phyloP scores from a whole-genome alignment of 179 eudicot genomes.

The Silene coronaria region DNA sequence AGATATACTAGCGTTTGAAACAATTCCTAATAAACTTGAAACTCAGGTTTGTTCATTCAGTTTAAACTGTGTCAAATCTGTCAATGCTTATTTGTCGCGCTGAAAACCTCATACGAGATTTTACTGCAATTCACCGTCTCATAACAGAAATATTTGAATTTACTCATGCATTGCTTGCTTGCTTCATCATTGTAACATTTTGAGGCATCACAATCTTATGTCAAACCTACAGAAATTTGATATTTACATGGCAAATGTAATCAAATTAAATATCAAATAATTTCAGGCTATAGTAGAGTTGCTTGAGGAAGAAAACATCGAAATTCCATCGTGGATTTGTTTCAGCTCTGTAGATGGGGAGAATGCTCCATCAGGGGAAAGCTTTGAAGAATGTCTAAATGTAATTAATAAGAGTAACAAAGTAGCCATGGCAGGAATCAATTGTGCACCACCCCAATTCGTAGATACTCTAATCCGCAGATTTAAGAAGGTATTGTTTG shows the following conservation, averaged over 20 bases:
- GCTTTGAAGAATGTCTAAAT: slow-evolving; percentile 58
- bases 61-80: background rate
- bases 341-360: slow-evolving; percentile 73
- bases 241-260: background rate
- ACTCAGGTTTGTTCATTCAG: slow-evolving; percentile 48
- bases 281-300: slow-evolving; percentile 68
- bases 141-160: background rate
- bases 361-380: slow-evolving; percentile 74
- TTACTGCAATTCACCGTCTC: no score
- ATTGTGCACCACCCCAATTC: slow-evolving; percentile 81
- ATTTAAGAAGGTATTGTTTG: slow-evolving; percentile 53
- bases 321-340: slow-evolving; percentile 79
- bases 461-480: slow-evolving; percentile 49
- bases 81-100: background rate
- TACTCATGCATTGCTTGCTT: background rate
- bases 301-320: slow-evolving; percentile 65
- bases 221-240: background rate
- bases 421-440: slow-evolving; percentile 63
- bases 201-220: background rate
- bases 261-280: background rate
- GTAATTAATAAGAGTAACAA: slow-evolving; percentile 45
- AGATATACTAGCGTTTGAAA: slow-evolving; percentile 90
- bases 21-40: slow-evolving; percentile 79
- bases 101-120: no score
- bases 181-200: background rate